Conservation (phyloP, 2,329 filamentous ascomycete genomes). For the Colletotrichum sp. region DNA sequence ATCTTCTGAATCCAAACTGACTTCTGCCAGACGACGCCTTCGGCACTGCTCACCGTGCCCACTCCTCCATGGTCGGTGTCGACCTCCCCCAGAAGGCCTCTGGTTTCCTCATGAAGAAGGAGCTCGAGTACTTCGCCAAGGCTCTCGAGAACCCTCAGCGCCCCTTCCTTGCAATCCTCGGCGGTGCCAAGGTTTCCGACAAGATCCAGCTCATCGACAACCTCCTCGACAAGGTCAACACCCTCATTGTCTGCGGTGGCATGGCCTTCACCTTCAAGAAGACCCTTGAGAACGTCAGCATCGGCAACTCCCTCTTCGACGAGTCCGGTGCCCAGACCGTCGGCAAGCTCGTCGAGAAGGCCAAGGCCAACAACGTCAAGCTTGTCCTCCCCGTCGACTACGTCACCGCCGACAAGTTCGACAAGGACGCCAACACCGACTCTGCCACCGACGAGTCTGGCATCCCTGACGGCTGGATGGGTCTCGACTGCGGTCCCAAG, state of each 20-base stretch:
- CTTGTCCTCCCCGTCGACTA: constrained; percentile 95
- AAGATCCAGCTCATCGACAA: constrained; percentile 99
- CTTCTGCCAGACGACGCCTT: constrained; percentile 83
- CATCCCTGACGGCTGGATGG: constrained; percentile 98
- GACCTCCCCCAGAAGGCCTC: constrained; percentile 96
- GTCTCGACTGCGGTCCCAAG: constrained; percentile 92
- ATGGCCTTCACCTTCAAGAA: constrained; percentile 99
- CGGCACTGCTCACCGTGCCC: constrained; percentile 95
- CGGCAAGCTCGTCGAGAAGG: constrained; percentile 86
- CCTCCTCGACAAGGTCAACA: constrained; percentile 96
- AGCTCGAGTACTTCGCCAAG: constrained; percentile 99
- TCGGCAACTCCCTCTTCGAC: constrained; percentile 91
- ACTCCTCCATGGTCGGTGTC: constrained; percentile 99
- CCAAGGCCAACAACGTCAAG: constrained; percentile 95
- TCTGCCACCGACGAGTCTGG: constrained; percentile 85
- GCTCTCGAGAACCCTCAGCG: constrained; percentile 91
- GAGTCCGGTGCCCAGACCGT: constrained; percentile 94
- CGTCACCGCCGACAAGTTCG: constrained; percentile 95
- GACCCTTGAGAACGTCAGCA: constrained; percentile 88
- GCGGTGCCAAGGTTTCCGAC: constrained; percentile 97
- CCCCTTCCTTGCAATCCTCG: constrained; percentile 97
- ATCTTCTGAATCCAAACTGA: constrained; percentile 19
- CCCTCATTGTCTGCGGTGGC: constrained; percentile 91
- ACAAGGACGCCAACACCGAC: constrained; percentile 79
- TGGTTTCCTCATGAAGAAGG: constrained; percentile 99